Base-by-base conservation (phyloP, 768 basidiomycete genomes). In the Lactarius pseudohatsudake region DNA sequence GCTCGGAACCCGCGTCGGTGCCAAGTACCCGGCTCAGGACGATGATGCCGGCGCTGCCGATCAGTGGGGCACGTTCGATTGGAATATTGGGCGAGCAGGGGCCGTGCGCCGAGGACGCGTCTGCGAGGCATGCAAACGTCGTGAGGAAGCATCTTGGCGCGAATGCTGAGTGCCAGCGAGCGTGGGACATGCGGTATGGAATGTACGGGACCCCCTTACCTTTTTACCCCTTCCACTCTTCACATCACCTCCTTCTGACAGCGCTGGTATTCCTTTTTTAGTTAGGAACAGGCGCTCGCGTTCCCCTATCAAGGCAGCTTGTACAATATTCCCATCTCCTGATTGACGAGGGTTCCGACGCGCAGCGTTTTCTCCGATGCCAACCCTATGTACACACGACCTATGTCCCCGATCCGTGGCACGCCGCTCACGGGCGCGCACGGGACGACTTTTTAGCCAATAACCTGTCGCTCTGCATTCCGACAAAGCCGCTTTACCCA, bases 1-100 rank as follows among this genome's bases (percentile, higher is more conserved):
- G 8, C 73, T 78, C 16, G 76, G 74, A 18, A 70, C 74, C 26
- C 70, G 70, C 26, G 64, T 64, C 36, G 70, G 70, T 40, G 70
- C 64, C 26, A 62, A 65, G 11, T 71, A 71, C 40, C 70, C 69
- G 8, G 59, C 50, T 9, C 38, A 30, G 9, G 62, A 64, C 11
- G 70, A 71, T 7, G 62, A 60, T n/a, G 57, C 53, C 0, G 55
- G 68, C 22, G 28, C 50, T 10, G 62, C 64, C 7, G 70, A 66
- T 22, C 54, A 62, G 18, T 71, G 70, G 70, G 55, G 68, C 30
- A 62, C 56, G 20, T 71, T 71, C 54, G 70, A 71, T 38, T 71
- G 70, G 70, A 66, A 70, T 38, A 66, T 71, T 38, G 68, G 68
- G 9, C 68, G 68, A 28, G 36, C 36, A 3, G 41, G 53, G 18